Percentiles rank a stretch among this genome's conserved stretches.
Conservation (phyloP, 345 rosid species). For the Lepidium africanum region DNA sequence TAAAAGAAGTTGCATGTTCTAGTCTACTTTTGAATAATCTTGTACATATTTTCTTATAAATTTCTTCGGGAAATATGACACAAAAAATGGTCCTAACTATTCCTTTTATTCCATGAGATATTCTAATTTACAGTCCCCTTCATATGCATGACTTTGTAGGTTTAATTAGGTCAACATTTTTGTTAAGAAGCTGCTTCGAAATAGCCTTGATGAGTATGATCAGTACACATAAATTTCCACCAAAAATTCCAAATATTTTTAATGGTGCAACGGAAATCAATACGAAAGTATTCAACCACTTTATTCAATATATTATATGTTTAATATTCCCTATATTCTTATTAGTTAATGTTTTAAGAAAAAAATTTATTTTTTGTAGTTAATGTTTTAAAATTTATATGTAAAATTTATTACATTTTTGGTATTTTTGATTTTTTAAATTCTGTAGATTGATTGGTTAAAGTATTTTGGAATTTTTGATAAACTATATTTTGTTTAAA, state of each 20-base stretch:
- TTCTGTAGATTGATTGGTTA: no score
- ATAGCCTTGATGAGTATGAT: not conserved
- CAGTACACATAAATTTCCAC: slow-evolving; percentile 4
- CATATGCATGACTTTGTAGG: not conserved
- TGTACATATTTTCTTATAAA: not conserved
- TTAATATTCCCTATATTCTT: no score
- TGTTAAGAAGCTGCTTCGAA: slow-evolving; percentile 24
- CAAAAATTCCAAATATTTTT: not conserved
- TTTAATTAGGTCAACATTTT: not conserved
- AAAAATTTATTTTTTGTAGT: no score
- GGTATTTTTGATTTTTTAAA: no score
- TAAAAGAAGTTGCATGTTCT: not conserved
- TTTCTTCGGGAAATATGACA: not conserved
- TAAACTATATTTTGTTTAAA: no score
- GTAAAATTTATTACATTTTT: no score
- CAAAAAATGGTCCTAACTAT: no score
- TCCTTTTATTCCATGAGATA: not conserved
- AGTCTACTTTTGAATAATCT: slow-evolving; percentile 6
- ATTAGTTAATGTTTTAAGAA: no score
- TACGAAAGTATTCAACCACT: not conserved
- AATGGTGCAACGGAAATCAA: not conserved
- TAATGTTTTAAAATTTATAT: no score
- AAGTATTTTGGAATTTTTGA: no score
- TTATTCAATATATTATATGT: not conserved
- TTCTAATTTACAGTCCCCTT: not conserved